phyloP scores from a whole-genome alignment of 2,329 filamentous ascomycete species.

The Xylariaceae sp. region DNA sequence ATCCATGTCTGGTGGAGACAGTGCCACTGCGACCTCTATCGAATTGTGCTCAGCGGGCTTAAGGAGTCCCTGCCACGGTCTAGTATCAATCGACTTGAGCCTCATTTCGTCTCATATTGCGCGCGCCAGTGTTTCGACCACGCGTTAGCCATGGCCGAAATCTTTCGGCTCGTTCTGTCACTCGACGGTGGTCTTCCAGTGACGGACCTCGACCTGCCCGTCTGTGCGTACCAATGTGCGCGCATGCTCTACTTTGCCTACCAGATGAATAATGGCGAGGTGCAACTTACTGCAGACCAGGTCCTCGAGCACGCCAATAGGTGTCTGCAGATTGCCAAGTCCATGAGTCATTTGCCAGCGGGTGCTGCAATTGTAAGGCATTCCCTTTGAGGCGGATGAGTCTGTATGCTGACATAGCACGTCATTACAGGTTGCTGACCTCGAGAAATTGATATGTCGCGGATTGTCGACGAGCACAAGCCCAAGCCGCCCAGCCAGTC shows the following conservation, averaged over 20 bases:
- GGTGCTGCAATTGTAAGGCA: slow-evolving; percentile 42
- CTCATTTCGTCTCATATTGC: slow-evolving; percentile 45
- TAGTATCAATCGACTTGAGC: slow-evolving; percentile 41
- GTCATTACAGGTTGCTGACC: slow-evolving; percentile 33
- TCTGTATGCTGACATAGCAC: not conserved
- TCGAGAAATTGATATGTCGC: slow-evolving; percentile 47
- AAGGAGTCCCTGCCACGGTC: slow-evolving; percentile 45
- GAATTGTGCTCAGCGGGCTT: slow-evolving; percentile 46
- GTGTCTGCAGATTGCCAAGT: slow-evolving; percentile 46
- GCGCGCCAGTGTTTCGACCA: slow-evolving; percentile 50
- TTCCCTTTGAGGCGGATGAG: not conserved
- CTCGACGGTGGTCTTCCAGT: slow-evolving; percentile 47
- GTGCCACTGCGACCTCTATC: slow-evolving; percentile 54
- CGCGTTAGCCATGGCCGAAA: slow-evolving; percentile 50
- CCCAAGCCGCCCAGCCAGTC: slow-evolving; percentile 27
- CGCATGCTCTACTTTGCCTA: slow-evolving; percentile 49
- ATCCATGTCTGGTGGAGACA: slow-evolving; percentile 58
- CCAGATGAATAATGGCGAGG: slow-evolving; percentile 39
- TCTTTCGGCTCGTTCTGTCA: slow-evolving; percentile 48
- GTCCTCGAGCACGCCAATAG: slow-evolving; percentile 46
- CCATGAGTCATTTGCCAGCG: slow-evolving; percentile 47
- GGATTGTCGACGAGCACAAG: slow-evolving; percentile 33
- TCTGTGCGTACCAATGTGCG: slow-evolving; percentile 52
- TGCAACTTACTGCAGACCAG: slow-evolving; percentile 40
- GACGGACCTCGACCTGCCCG: slow-evolving; percentile 50